Base-by-base conservation (phyloP, 306 rosid genomes). In the Cicer cuneatum region DNA sequence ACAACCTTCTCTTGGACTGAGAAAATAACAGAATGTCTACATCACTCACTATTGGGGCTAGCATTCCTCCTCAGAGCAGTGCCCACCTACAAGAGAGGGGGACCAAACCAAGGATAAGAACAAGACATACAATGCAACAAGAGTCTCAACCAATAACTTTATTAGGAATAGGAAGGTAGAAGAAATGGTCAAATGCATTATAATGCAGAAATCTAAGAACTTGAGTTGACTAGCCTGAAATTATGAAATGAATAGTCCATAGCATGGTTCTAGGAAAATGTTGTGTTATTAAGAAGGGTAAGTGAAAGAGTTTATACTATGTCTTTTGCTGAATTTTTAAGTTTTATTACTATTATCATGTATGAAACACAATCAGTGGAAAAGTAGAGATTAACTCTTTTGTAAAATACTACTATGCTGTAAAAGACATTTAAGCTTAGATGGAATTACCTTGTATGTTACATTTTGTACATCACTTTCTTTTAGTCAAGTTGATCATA, bases 41-140 rank as follows among this genome's bases (percentile, higher is more conserved):
- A 73, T 93, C 90, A 81, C 29, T 93, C 90, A 81, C 29, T 70
- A 78, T 66, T 76, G 81, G 83, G 88, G 84, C 84, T 70, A 64
- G 78, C 83, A 62, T 75, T 78, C 75, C 81, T 75, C 52, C 81
- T 75, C 52, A 78, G 47, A 81, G 84, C 40, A 76, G 83, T 73
- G 85, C 75, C 90, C 86, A 87, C 89, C 92, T 89, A 81, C 86
- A 80, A 76, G 53, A 78, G 78, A 75, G 78, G 87, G 92, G 96
- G 95, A 86, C 86, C 92, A 84, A 78, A 45, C 64, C 43, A 84
- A 68, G 79, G 84, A 85, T 77, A 87, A 82, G 86, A 83, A 80
- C 81, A 76, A 73, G 84, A 66, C 81, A 80, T 48, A 78, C 73
- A 21, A 21, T 21, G 24, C 24, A 21, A 21, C 24, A 80, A 49